Percentiles rank a stretch among this genome's conserved stretches.
Conservation (phyloP, 202 grass and related monocot species). For the Musa balbisiana region DNA sequence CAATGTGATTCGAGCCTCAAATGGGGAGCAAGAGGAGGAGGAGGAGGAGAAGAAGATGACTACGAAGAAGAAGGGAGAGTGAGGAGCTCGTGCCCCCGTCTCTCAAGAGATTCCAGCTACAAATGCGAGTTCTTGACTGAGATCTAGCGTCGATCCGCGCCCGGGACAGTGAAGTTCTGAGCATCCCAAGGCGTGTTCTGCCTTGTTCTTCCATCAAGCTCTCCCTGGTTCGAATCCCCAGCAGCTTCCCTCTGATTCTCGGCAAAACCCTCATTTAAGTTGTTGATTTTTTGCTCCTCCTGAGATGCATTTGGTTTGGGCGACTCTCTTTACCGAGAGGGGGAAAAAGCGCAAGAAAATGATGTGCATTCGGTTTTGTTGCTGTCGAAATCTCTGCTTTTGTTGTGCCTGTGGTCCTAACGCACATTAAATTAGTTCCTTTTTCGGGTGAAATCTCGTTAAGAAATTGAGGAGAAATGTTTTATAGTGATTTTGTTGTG, state of each 20-base stretch:
- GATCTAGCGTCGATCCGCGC: neutral
- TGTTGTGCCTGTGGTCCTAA: too few species aligned
- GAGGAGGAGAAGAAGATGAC: slow-evolving; percentile 7
- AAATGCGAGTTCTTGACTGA: neutral
- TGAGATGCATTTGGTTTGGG: neutral
- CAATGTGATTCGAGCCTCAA: slow-evolving; percentile 19
- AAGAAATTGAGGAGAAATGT: neutral
- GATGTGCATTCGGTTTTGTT: too few species aligned
- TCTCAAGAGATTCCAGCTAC: neutral
- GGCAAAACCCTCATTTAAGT: neutral
- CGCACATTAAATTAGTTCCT: too few species aligned
- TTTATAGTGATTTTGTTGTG: neutral
- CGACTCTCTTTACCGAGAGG: too few species aligned
- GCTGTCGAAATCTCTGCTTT: too few species aligned
- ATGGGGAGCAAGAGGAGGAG: slow-evolving; percentile 15
- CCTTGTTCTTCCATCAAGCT: neutral
- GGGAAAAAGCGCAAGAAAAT: too few species aligned
- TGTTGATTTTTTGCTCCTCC: neutral
- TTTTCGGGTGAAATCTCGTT: neutral
- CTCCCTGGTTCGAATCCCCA: neutral
- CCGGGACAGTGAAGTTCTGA: neutral
- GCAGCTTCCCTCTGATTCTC: neutral
- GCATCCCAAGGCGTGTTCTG: neutral
- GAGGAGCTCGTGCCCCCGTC: neutral
- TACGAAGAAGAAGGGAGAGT: neutral